These are phyloP conservation scores for Pyrrhoderma lamaoense DNA, from an alignment of 1,284 basidiomycete genomes.

Conservation along the genomic window DNA sequence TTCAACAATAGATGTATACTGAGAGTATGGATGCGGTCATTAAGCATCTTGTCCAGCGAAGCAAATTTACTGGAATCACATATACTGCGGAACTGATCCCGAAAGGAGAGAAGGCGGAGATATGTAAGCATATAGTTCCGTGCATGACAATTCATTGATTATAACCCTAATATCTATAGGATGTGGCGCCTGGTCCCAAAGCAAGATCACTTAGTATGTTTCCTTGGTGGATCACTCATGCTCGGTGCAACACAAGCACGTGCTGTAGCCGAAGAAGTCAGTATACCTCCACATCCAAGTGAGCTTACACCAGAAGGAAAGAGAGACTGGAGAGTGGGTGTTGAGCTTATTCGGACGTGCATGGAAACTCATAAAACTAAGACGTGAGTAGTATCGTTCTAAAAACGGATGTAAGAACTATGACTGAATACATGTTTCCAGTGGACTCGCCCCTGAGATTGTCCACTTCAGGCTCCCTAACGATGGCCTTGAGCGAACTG, in stretches of 20 bases:
- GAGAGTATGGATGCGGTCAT: slow-evolving; percentile 80
- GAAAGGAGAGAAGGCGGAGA: slow-evolving; percentile 38
- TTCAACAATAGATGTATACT: slow-evolving; percentile 67
- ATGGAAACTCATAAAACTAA: slow-evolving; percentile 81
- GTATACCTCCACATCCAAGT: slow-evolving; percentile 50
- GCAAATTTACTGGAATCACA: slow-evolving; percentile 49
- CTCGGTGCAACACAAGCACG: slow-evolving; percentile 77
- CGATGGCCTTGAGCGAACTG: slow-evolving; percentile 37
- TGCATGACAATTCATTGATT: not conserved
- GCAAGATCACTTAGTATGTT: slow-evolving; percentile 96
- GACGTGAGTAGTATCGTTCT: slow-evolving; percentile 50
- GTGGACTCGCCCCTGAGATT: slow-evolving; percentile 79
- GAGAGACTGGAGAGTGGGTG: slow-evolving; percentile 79
- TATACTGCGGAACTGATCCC: slow-evolving; percentile 82
- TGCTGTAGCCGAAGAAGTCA: slow-evolving; percentile 39
- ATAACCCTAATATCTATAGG: slow-evolving; percentile 29
- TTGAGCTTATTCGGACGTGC: slow-evolving; percentile 81
- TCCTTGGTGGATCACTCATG: slow-evolving; percentile 88
- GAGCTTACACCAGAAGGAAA: slow-evolving; percentile 50
- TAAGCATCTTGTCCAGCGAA: slow-evolving; percentile 62
- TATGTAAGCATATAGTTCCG: slow-evolving; percentile 37
- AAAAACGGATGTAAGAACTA: no score
- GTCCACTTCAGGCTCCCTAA: slow-evolving; percentile 63
- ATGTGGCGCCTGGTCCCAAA: slow-evolving; percentile 72
- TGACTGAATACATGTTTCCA: slow-evolving; percentile 27